A percentile compares a stretch with the other conserved stretches of the same genome.
These are phyloP conservation scores for Byssochlamys sp. DNA, from an alignment of 2,329 filamentous ascomycete genomes.

Conservation along the genomic window DNA sequence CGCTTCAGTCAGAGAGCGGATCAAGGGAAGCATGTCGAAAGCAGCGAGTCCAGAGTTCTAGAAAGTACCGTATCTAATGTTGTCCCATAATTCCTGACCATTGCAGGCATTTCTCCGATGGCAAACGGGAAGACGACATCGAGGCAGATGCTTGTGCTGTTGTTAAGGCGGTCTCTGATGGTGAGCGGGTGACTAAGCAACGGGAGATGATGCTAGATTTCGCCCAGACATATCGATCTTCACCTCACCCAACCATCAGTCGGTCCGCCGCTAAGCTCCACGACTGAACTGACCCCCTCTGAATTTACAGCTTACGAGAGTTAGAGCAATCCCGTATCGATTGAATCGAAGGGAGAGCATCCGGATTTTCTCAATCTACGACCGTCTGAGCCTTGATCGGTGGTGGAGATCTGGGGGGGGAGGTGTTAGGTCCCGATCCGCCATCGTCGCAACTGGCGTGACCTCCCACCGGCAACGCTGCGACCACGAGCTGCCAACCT, in stretches of 20 bases:
- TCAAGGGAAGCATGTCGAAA: no score
- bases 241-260: conserved; percentile 25
- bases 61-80: no score
- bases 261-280: conserved; percentile 1
- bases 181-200: conserved; percentile 23
- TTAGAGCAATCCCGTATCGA: background rate
- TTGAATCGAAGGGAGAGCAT: background rate
- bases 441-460: background rate
- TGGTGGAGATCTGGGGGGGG: background rate
- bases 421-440: background rate
- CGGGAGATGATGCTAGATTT: conserved; percentile 24
- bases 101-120: background rate
- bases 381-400: background rate
- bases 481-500: background rate
- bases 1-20: no score
- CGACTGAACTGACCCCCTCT: background rate
- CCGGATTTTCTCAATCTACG: background rate
- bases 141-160: background rate
- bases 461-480: background rate
- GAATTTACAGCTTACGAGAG: background rate
- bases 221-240: conserved; percentile 26
- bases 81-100: background rate
- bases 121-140: background rate
- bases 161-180: background rate
- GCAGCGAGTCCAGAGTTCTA: no score